A percentile compares a stretch with the other conserved stretches of the same genome.
Conservation (phyloP, 106 monocot species). For the Agapanthus africanus region DNA sequence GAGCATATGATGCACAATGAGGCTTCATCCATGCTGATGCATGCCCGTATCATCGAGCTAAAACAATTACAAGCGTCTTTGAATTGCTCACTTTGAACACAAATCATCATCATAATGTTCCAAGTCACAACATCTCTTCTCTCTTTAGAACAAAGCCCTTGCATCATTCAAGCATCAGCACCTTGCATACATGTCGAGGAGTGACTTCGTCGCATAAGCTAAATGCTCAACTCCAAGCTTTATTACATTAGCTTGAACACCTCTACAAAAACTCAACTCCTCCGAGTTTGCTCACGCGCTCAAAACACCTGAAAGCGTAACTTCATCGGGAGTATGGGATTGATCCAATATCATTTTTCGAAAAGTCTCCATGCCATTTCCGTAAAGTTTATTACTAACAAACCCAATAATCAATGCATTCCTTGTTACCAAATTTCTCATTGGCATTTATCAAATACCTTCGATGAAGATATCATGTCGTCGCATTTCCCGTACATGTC, state of each 20-base stretch:
- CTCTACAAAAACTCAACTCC: conserved; percentile 5
- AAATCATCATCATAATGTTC: conserved; percentile 22
- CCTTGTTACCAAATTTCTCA: conserved; percentile 29
- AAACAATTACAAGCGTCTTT: conserved; percentile 26
- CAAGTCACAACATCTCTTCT: conserved; percentile 17
- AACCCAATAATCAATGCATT: conserved; percentile 27
- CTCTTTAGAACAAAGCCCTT: conserved; percentile 6
- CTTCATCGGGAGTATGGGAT: not conserved
- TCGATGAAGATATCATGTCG: conserved; percentile 6
- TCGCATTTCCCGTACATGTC: conserved; percentile 24
- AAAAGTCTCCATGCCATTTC: conserved; percentile 5
- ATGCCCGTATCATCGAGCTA: conserved; percentile 14
- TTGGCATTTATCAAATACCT: conserved; percentile 38
- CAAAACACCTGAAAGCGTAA: conserved; percentile 16
- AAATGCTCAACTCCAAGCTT: conserved; percentile 4
- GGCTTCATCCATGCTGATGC: conserved; percentile 18
- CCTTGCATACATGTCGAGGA: conserved; percentile 29
- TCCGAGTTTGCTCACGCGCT: conserved; percentile 12
- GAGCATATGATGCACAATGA: conserved; percentile 27
- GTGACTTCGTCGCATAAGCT: conserved; percentile 11
- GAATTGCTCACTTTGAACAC: conserved; percentile 8
- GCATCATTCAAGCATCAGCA: conserved; percentile 10
- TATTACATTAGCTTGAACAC: conserved; percentile 9
- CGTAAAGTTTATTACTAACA: conserved; percentile 2
- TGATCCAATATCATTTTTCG: not conserved